Evolutionary conservation across 805 yeast genomes (phyloP).

Genomic region (Clavispora carvajalis): DNA sequence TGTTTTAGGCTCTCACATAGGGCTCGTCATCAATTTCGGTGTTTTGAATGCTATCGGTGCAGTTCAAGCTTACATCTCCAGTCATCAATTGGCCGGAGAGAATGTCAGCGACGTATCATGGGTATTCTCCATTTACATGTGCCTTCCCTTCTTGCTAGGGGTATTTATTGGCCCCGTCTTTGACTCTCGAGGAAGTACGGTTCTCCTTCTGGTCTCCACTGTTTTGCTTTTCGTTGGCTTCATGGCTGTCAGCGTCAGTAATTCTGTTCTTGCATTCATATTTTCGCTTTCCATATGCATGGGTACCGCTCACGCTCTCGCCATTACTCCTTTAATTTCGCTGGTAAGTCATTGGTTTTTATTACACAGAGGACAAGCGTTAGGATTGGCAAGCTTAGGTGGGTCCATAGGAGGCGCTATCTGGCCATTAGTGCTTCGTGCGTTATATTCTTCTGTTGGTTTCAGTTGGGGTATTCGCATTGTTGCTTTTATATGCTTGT

Average conservation of each 20-base stretch:
- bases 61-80: slow-evolving; percentile 53
- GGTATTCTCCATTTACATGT: slow-evolving; percentile 57
- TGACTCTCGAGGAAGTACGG: slow-evolving; percentile 54
- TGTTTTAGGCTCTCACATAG: slow-evolving; percentile 54
- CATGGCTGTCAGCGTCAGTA: slow-evolving; percentile 53
- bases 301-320: slow-evolving; percentile 57
- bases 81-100: slow-evolving; percentile 45
- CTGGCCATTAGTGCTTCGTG: slow-evolving; percentile 49
- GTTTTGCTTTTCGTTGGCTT: slow-evolving; percentile 45
- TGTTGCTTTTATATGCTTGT: slow-evolving; percentile 32
- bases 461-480: slow-evolving; percentile 57
- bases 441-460: slow-evolving; percentile 44
- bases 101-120: slow-evolving; percentile 50
- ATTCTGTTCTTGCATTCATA: slow-evolving; percentile 54
- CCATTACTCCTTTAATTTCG: slow-evolving; percentile 57
- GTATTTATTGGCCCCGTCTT: slow-evolving; percentile 53
- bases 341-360: slow-evolving; percentile 65
- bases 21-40: slow-evolving; percentile 52
- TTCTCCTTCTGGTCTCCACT: slow-evolving; percentile 26
- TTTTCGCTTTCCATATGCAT: slow-evolving; percentile 46
- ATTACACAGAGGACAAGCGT: slow-evolving; percentile 52
- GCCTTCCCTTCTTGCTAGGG: slow-evolving; percentile 28
- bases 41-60: slow-evolving; percentile 56
- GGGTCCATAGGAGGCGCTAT: slow-evolving; percentile 64
- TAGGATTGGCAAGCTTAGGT: slow-evolving; percentile 60